Evolutionary conservation across 495 filamentous ascomycete genomes (phyloP), one percentile per base, ranked within the genome.

Genomic region (Neurospora sp.): DNA sequence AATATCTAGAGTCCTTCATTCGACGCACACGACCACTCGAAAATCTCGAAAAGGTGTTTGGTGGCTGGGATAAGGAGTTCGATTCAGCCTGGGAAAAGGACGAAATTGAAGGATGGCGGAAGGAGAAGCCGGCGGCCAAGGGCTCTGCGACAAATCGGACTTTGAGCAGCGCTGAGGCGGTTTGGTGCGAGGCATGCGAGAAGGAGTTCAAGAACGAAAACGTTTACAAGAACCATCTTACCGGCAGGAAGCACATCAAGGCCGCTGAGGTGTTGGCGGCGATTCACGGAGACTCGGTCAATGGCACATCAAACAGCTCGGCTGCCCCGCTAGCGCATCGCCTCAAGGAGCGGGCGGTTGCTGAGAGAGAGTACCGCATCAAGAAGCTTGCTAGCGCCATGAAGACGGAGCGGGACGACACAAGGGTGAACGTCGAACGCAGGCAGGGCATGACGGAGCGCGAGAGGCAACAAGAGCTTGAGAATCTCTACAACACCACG

Each of bases 201-300:
- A 98, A 94, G 81, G 93, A 94, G 60, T 99, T 98, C 84, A 93
- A 92, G 80, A 98, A 97, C 75, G 91, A 96, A 70, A 97, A 97
- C 79, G 93, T 97, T 69, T 97, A 96, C 84, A 93, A 93, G 77
- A 90, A 88, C 44, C 96, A 99, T 81, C 86, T 98, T 76, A 91
- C 83, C 0, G 93, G 94, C 27, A 95, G 96, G 85, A 98, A 97
- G 80, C 96, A 99, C 79, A 90, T 94, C 78, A 91, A 91, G 73
- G 92, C 91, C 7, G 93, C 92, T 5, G 90, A 92, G 77, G 87
- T 81, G 77, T 85, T 80, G 76, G 85, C 75, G 74, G 83, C 74
- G 69, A 75, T 79, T 74, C 78, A 81, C 44, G 78, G 76, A 42
- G 80, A 75, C 27, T 72, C 79, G 10, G 73, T 80, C 9, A 80